A percentile compares a stretch with the other conserved stretches of the same genome.
Conservation (phyloP, 2,329 filamentous ascomycete genomes). For the Ascochyta koolunga region DNA sequence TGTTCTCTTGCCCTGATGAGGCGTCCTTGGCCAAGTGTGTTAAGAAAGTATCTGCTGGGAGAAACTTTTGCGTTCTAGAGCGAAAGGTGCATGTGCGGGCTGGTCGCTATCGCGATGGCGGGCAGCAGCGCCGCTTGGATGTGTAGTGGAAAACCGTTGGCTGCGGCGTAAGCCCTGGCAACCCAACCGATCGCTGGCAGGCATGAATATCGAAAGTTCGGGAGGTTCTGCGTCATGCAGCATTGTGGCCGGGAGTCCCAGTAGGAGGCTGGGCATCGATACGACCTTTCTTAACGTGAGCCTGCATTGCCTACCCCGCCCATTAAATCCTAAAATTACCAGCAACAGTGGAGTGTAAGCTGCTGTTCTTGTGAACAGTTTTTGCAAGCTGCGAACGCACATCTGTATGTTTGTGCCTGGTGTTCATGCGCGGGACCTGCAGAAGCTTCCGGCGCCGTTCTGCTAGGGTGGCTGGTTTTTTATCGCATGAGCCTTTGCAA, state of each 20-base stretch:
- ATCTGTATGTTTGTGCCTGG: conserved; percentile 8
- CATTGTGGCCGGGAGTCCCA: conserved; percentile 5
- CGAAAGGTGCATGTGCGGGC: conserved; percentile 16
- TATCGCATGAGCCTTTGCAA: conserved; percentile 5
- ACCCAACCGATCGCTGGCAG: conserved; percentile 28
- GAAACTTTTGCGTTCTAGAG: conserved; percentile 5
- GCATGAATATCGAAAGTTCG: conserved; percentile 37
- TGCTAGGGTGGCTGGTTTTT: conserved; percentile 15
- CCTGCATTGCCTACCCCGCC: conserved; percentile 11
- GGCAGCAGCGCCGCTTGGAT: conserved; percentile 21
- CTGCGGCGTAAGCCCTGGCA: conserved; percentile 4
- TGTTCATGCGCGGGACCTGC: conserved; percentile 33
- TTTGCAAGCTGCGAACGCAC: background rate
- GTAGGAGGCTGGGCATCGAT: conserved; percentile 13
- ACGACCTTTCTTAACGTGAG: conserved; percentile 15
- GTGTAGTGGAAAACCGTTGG: conserved; percentile 9
- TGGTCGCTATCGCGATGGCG: conserved; percentile 35
- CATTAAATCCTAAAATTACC: background rate
- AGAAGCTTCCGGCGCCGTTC: conserved; percentile 29
- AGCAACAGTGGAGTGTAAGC: background rate
- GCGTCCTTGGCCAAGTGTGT: background rate
- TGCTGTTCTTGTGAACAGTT: background rate
- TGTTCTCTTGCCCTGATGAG: background rate
- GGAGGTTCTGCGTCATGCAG: conserved; percentile 23
- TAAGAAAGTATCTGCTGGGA: background rate